Evolutionary conservation across 2,329 filamentous ascomycete genomes (phyloP).

Genomic region (Hypoxylon sp.): DNA sequence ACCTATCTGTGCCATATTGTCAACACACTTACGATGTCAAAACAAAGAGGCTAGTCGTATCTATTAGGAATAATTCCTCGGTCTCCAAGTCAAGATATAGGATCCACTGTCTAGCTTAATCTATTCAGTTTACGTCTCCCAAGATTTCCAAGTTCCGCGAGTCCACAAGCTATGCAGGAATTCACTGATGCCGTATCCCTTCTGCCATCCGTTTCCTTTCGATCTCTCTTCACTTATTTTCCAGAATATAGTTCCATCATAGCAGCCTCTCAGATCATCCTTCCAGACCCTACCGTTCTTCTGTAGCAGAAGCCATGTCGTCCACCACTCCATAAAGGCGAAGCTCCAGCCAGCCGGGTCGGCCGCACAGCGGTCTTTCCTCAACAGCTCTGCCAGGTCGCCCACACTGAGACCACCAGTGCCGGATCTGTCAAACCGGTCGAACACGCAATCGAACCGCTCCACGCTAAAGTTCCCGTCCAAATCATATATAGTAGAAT

Average conservation of each 20-base stretch:
- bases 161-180: slow-evolving; percentile 24
- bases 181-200: slow-evolving; percentile 30
- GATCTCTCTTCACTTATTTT: slow-evolving; percentile 34
- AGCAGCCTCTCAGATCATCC: slow-evolving; percentile 38
- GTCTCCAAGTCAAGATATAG: neutral
- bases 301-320: slow-evolving; percentile 41
- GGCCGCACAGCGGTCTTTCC: slow-evolving; percentile 38
- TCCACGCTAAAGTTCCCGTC: slow-evolving; percentile 32
- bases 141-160: slow-evolving; percentile 33
- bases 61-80: neutral
- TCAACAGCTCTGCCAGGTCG: slow-evolving; percentile 27
- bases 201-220: slow-evolving; percentile 28
- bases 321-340: slow-evolving; percentile 44
- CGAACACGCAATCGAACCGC: slow-evolving; percentile 36
- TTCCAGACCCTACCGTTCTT: slow-evolving; percentile 36
- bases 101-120: neutral
- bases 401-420: slow-evolving; percentile 22
- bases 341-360: slow-evolving; percentile 42
- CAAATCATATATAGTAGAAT: slow-evolving; percentile 38
- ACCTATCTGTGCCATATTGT: neutral
- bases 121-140: slow-evolving; percentile 22
- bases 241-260: slow-evolving; percentile 41
- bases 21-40: neutral
- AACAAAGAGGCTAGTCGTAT: neutral
- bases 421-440: slow-evolving; percentile 26